Percentiles rank a stretch among this genome's conserved stretches.
Conservation (phyloP, 2,329 filamentous ascomycete genomes). For the Colletotrichum coccodes region DNA sequence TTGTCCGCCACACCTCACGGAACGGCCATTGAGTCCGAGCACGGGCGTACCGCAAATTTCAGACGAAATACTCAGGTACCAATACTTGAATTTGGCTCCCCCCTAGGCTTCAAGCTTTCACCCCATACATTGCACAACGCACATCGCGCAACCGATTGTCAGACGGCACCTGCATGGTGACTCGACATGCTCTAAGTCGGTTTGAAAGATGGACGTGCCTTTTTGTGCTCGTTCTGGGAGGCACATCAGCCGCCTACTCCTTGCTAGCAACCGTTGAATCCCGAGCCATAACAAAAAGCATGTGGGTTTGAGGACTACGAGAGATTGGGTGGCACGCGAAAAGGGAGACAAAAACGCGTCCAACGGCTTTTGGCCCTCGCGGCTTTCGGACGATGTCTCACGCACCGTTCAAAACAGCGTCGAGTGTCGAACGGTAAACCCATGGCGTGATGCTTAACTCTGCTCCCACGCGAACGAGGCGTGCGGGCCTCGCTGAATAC, state of each 20-base stretch:
- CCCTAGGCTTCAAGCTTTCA: conserved; percentile 13
- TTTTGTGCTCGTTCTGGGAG: neutral
- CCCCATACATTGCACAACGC: conserved; percentile 2
- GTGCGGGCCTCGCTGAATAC: neutral
- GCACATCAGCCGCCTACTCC: neutral
- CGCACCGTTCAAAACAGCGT: conserved; percentile 18
- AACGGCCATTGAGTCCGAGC: neutral
- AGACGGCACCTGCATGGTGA: conserved; percentile 25
- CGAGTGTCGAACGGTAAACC: conserved; percentile 13
- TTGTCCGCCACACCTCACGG: conserved; percentile 4
- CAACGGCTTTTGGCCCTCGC: conserved; percentile 30
- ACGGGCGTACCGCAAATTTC: conserved; percentile 12
- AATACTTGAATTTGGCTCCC: conserved; percentile 7
- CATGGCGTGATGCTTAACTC: conserved; percentile 16
- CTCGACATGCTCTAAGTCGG: neutral
- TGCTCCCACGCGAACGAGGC: conserved; percentile 17
- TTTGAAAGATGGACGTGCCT: conserved; percentile 1
- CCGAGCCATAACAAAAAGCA: conserved; percentile 1
- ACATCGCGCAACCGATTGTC: conserved; percentile 20
- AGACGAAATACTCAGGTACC: conserved; percentile 4
- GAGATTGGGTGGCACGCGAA: neutral
- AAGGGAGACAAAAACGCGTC: conserved; percentile 10
- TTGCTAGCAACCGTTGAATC: neutral
- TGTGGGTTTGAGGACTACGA: neutral
- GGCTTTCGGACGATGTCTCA: conserved; percentile 27